Conservation (phyloP, 2,329 filamentous ascomycete genomes). For the Ustilaginoidea virens region DNA sequence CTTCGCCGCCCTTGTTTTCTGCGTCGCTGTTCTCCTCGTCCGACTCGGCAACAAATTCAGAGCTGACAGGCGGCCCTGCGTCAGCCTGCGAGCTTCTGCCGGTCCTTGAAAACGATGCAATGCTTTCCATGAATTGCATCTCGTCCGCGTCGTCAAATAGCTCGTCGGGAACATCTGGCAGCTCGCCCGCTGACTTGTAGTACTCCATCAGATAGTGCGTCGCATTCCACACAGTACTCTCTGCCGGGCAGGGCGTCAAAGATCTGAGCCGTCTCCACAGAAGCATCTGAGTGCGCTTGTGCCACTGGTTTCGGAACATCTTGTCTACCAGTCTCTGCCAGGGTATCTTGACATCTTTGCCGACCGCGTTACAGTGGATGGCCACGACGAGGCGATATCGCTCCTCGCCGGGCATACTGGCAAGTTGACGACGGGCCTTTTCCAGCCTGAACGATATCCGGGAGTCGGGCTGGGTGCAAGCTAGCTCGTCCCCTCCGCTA, state of each 20-base stretch:
- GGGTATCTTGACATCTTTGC: conserved; percentile 29
- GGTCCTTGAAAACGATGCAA: conserved; percentile 1
- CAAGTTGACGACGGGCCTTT: conserved; percentile 25
- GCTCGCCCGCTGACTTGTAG: conserved; percentile 17
- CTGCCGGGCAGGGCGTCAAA: conserved; percentile 16
- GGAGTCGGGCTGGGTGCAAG: conserved; percentile 16
- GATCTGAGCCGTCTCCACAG: conserved; percentile 24
- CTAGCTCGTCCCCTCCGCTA: conserved; percentile 17
- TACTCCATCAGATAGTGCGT: conserved; percentile 19
- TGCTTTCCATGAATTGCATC: conserved; percentile 13
- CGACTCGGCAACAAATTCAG: conserved; percentile 15
- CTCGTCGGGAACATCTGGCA: conserved; percentile 17
- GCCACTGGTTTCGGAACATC: conserved; percentile 22
- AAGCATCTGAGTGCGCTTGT: conserved; percentile 20
- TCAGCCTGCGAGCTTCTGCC: background rate
- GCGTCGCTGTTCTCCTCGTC: conserved; percentile 12
- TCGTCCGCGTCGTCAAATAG: conserved; percentile 18
- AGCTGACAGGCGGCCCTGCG: conserved; percentile 7
- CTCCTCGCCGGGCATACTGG: conserved; percentile 26
- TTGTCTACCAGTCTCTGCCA: conserved; percentile 31
- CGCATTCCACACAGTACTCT: conserved; percentile 18
- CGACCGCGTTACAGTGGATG: conserved; percentile 24
- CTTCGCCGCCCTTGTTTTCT: conserved; percentile 5
- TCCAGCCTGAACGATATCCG: conserved; percentile 26
- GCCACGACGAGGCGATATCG: conserved; percentile 27